These are phyloP conservation scores for Boletus reticulatus DNA, from an alignment of 768 basidiomycete species.

Conservation along the genomic window DNA sequence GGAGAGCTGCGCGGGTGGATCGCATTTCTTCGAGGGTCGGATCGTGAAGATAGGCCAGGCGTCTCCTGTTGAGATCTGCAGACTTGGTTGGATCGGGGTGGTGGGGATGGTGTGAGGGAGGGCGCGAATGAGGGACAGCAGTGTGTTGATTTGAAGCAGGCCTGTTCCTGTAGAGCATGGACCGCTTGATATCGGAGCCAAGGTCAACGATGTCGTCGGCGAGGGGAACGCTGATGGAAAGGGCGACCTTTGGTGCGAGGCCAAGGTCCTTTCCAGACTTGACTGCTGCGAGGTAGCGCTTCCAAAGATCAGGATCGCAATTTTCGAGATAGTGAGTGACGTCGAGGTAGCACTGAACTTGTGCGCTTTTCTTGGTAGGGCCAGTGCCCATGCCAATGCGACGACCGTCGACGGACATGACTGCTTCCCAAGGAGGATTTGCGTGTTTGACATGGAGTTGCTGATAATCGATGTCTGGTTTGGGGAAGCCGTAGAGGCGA, in stretches of 20 bases:
- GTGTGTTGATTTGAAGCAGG: conserved; percentile 35
- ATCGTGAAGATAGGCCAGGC: conserved; percentile 58
- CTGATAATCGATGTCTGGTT: conserved; percentile 65
- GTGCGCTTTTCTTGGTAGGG: conserved; percentile 66
- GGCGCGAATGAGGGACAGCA: neutral
- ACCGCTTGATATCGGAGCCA: conserved; percentile 61
- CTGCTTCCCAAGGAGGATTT: conserved; percentile 58
- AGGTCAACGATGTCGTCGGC: conserved; percentile 72
- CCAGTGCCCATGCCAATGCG: conserved; percentile 81
- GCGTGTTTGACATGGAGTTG: conserved; percentile 26
- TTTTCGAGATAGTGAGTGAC: conserved; percentile 82
- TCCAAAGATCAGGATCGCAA: conserved; percentile 83
- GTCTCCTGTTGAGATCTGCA: conserved; percentile 47
- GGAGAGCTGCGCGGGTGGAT: conserved; percentile 60
- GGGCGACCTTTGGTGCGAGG: conserved; percentile 64
- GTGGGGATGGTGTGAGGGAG: conserved; percentile 24
- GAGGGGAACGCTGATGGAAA: conserved; percentile 60
- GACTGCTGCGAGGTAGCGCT: conserved; percentile 56
- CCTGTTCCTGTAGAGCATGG: conserved; percentile 63
- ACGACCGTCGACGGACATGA: conserved; percentile 72
- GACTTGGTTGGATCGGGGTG: conserved; percentile 52
- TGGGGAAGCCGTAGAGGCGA: conserved; percentile 67
- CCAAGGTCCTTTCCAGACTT: conserved; percentile 69
- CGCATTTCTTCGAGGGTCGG: conserved; percentile 67
- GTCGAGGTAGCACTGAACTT: conserved; percentile 78